A percentile compares a stretch with the other conserved stretches of the same genome.
These are phyloP conservation scores for Scenedesmus sp. DNA, from an alignment of 163 green algal genomes.

Conservation along the genomic window DNA sequence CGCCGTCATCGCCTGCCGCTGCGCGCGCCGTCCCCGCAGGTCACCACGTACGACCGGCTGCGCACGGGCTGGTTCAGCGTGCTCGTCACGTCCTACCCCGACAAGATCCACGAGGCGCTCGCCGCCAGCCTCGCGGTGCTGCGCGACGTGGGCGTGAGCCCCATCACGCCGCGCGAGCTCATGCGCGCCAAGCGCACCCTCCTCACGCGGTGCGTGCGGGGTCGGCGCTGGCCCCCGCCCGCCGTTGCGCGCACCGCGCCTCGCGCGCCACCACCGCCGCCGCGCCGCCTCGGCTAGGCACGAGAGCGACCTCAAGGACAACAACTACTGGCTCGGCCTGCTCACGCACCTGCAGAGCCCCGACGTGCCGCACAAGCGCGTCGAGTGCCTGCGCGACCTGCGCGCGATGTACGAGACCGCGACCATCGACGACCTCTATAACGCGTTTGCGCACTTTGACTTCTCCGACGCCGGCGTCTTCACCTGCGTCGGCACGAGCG, in stretches of 20 bases:
- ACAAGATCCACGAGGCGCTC: constrained; percentile 95
- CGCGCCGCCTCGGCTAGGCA: constrained; percentile 66
- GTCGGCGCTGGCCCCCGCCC: background rate
- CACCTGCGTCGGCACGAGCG: constrained; percentile 91
- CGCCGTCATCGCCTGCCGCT: constrained; percentile 67
- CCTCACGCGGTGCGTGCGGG: constrained; percentile 67
- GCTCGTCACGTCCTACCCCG: constrained; percentile 92
- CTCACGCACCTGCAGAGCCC: constrained; percentile 89
- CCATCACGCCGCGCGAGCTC: constrained; percentile 80
- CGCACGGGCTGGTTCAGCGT: constrained; percentile 83
- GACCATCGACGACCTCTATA: constrained; percentile 91
- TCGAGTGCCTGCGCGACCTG: constrained; percentile 90
- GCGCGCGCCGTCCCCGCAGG: constrained; percentile 54
- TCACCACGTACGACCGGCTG: constrained; percentile 59
- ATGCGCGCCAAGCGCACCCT: constrained; percentile 80
- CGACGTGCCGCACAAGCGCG: constrained; percentile 81
- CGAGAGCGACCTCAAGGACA: constrained; percentile 97
- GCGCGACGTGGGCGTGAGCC: constrained; percentile 67
- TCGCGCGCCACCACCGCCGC: background rate
- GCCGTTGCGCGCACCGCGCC: background rate
- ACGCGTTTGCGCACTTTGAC: constrained; percentile 80
- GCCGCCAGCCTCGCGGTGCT: constrained; percentile 85
- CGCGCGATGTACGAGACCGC: constrained; percentile 83
- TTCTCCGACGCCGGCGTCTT: constrained; percentile 88
- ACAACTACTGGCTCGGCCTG: constrained; percentile 92